Conservation (phyloP, 176 grass and related monocot genomes). For the Carex littledalei region DNA sequence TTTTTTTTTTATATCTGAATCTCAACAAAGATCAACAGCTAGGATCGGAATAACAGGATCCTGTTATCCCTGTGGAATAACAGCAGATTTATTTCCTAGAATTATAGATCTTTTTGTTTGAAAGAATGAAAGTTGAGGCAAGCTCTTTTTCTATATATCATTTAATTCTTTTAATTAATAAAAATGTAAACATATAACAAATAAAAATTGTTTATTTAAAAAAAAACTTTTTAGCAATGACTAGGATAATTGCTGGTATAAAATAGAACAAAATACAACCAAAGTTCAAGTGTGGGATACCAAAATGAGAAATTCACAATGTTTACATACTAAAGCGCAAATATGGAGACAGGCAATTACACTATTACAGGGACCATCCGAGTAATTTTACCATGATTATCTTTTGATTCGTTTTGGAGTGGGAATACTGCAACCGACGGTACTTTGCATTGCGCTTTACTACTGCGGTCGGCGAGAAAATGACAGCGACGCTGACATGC, state of each 20-base stretch:
- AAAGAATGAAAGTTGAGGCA: too few relatives aligned
- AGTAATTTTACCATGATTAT: background rate
- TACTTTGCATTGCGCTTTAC: background rate
- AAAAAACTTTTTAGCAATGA: background rate
- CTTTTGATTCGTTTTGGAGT: slow-evolving; percentile 14
- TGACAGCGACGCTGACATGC: background rate
- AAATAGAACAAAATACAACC: background rate
- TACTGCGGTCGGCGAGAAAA: background rate
- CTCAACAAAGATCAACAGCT: too few relatives aligned
- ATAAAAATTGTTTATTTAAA: too few relatives aligned
- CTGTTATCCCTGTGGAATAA: too few relatives aligned
- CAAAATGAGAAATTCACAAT: background rate
- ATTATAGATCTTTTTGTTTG: too few relatives aligned
- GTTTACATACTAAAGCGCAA: background rate
- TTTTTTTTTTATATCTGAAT: too few relatives aligned
- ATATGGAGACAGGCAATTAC: background rate
- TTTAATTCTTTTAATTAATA: too few relatives aligned
- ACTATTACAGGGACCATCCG: background rate
- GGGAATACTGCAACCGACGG: slow-evolving; percentile 3
- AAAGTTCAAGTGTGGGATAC: background rate
- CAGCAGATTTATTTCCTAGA: too few relatives aligned
- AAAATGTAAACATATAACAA: too few relatives aligned
- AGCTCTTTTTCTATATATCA: too few relatives aligned
- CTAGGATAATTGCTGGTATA: background rate
- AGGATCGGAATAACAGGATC: too few relatives aligned